Evolutionary conservation across 2,329 filamentous ascomycete genomes (phyloP).

Genomic region (Uncinocarpus reesii): DNA sequence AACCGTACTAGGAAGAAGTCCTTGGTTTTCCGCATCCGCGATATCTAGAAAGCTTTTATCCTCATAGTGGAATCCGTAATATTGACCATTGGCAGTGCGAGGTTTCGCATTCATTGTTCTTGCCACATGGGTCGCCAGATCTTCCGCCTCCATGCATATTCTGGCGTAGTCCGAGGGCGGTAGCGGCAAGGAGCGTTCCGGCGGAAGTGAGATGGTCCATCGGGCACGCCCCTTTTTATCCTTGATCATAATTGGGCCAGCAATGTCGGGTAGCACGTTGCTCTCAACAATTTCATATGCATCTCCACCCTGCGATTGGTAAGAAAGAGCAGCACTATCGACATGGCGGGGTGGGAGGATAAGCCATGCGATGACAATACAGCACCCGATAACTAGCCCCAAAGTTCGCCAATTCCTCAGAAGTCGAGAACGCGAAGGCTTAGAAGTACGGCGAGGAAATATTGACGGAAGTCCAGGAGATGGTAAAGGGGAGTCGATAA

Average conservation of each 20-base stretch:
- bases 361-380: neutral
- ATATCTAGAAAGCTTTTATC: slow-evolving; percentile 68
- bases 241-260: slow-evolving; percentile 60
- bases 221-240: slow-evolving; percentile 54
- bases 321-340: neutral
- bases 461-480: slow-evolving; percentile 62
- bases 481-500: slow-evolving; percentile 57
- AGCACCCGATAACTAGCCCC: slow-evolving; percentile 42
- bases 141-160: slow-evolving; percentile 57
- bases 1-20: slow-evolving; percentile 45
- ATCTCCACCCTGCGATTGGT: slow-evolving; percentile 22
- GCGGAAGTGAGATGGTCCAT: slow-evolving; percentile 76
- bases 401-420: slow-evolving; percentile 49
- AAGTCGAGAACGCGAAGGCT: slow-evolving; percentile 47
- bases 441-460: slow-evolving; percentile 55
- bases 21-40: slow-evolving; percentile 55
- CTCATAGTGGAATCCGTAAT: slow-evolving; percentile 47
- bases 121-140: slow-evolving; percentile 51
- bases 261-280: slow-evolving; percentile 57
- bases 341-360: neutral
- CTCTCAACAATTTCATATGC: slow-evolving; percentile 41
- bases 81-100: slow-evolving; percentile 18
- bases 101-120: slow-evolving; percentile 38
- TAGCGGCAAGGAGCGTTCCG: slow-evolving; percentile 56
- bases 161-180: slow-evolving; percentile 55